A percentile compares a stretch with the other conserved stretches of the same genome.
phyloP scores from a whole-genome alignment of 331 rosid species.

The Stylosanthes scabra region DNA sequence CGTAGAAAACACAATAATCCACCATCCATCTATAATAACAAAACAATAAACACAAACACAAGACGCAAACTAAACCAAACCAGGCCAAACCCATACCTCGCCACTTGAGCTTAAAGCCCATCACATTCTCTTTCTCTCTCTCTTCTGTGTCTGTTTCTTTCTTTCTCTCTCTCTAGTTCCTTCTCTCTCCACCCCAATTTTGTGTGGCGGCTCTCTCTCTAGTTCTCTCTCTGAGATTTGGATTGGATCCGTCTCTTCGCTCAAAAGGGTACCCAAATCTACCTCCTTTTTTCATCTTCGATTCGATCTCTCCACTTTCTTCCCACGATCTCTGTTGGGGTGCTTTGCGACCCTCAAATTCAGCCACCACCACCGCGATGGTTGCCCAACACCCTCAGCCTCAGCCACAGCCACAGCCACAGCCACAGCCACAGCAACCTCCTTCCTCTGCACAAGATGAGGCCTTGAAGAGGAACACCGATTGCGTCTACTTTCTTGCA shows the following conservation, averaged over 20 bases:
- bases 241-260: conserved; percentile 60
- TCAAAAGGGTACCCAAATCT: not conserved
- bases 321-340: conserved; percentile 26
- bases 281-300: conserved; percentile 3
- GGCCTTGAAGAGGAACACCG: conserved; percentile 90
- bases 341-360: conserved; percentile 9
- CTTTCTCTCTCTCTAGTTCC: conserved; percentile 13
- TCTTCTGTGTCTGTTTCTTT: too few species aligned
- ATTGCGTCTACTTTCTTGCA: conserved; percentile 98
- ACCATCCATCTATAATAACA: too few species aligned
- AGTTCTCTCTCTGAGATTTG: conserved; percentile 34
- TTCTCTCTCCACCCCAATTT: conserved; percentile 44
- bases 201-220: conserved; percentile 77
- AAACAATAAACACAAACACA: too few species aligned
- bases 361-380: conserved; percentile 57
- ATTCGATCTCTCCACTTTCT: conserved; percentile 43
- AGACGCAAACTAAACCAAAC: too few species aligned
- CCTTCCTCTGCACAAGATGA: conserved; percentile 77
- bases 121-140: too few species aligned
- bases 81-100: too few species aligned
- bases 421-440: conserved; percentile 36
- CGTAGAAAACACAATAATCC: too few species aligned
- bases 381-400: conserved; percentile 63
- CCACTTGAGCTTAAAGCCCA: too few species aligned
- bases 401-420: conserved; percentile 35